phyloP scores from a whole-genome alignment of 2,329 filamentous ascomycete species.

The Lomentospora prolificans region DNA sequence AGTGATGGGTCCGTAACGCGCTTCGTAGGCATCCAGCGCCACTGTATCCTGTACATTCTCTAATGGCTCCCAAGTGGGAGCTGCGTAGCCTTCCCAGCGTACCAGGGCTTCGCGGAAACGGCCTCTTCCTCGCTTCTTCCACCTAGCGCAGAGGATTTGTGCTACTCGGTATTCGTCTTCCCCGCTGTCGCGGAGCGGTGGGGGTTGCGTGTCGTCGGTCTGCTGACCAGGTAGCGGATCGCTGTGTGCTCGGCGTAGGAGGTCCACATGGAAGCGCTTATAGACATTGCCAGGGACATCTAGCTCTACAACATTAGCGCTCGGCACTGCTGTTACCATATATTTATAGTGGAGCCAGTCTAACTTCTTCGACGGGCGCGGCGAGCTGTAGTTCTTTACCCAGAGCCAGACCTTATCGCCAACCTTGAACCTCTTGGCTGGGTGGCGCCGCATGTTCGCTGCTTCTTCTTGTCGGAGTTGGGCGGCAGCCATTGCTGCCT shows the following conservation, averaged over 20 bases:
- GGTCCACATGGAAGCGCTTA: not conserved
- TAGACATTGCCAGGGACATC: not conserved
- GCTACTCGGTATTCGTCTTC: not conserved
- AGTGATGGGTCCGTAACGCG: not conserved
- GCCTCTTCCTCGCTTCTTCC: not conserved
- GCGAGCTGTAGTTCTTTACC: too few relatives aligned
- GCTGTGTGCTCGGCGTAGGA: too few relatives aligned
- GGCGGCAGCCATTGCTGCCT: too few relatives aligned
- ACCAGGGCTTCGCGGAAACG: not conserved
- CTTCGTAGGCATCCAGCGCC: not conserved
- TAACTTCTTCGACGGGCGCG: too few relatives aligned
- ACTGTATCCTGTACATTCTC: not conserved
- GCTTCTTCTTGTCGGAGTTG: too few relatives aligned
- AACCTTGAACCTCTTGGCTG: too few relatives aligned
- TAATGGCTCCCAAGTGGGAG: not conserved
- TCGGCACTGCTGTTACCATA: not conserved
- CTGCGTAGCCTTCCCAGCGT: not conserved
- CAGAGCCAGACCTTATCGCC: too few relatives aligned
- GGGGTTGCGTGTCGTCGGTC: not conserved
- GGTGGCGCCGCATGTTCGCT: too few relatives aligned
- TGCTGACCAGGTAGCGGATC: not conserved
- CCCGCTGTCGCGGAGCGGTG: not conserved
- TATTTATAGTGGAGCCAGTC: too few relatives aligned
- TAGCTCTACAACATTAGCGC: not conserved
- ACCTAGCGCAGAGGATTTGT: not conserved